A percentile compares a stretch with the other conserved stretches of the same genome.
phyloP scores from a whole-genome alignment of 192 early-diverging fungal species.

The Coemansia sp. region DNA sequence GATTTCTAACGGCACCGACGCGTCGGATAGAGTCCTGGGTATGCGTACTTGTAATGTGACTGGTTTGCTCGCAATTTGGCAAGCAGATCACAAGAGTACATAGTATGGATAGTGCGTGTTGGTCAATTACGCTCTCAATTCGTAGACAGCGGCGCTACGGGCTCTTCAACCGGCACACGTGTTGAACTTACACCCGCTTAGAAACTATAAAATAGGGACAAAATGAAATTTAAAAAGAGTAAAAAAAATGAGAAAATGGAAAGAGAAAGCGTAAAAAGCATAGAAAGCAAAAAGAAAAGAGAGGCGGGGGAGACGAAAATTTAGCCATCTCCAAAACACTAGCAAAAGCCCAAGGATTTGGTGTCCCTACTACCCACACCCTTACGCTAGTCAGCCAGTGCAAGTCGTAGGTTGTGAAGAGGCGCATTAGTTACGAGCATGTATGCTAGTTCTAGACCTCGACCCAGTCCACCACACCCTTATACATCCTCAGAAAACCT shows the following conservation, averaged over 20 bases:
- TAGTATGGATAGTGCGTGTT: background rate
- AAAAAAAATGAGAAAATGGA: slow-evolving; percentile 1
- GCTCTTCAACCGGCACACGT: background rate
- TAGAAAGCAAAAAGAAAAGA: slow-evolving; percentile 12
- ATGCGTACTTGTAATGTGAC: background rate
- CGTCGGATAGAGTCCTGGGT: background rate
- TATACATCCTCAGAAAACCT: background rate
- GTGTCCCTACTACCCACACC: background rate
- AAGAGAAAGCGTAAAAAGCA: background rate
- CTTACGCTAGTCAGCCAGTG: background rate
- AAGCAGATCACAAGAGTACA: background rate
- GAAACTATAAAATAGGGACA: background rate
- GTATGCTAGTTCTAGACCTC: background rate
- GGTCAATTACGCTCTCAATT: slow-evolving; percentile 3
- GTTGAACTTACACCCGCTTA: slow-evolving; percentile 15
- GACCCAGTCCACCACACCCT: background rate
- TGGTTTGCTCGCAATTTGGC: background rate
- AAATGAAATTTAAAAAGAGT: slow-evolving; percentile 1
- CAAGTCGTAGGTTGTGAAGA: background rate
- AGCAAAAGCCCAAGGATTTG: background rate
- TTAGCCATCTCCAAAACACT: background rate
- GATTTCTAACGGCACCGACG: background rate
- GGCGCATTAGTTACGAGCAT: background rate
- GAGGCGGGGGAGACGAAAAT: background rate
- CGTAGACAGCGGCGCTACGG: background rate